A percentile compares a stretch with the other conserved stretches of the same genome.
phyloP scores from a whole-genome alignment of 2,329 filamentous ascomycete species.

The Coleophoma eucalyptorum region DNA sequence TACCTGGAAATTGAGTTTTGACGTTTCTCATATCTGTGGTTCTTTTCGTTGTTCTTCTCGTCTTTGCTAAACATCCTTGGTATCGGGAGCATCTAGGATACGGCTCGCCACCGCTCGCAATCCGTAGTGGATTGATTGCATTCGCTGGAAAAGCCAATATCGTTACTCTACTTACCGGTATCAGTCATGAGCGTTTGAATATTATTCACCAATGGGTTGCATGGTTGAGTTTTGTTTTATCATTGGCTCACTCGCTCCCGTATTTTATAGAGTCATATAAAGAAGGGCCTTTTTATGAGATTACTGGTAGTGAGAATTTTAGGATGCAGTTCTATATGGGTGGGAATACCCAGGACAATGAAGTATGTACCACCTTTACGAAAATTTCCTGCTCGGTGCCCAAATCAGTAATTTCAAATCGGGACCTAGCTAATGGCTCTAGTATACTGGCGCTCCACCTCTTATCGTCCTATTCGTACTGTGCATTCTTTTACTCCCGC shows the following conservation, averaged over 20 bases:
- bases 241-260: background rate
- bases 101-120: background rate
- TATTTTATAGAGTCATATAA: constrained; percentile 27
- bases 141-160: background rate
- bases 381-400: background rate
- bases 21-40: background rate
- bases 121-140: background rate
- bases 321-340: constrained; percentile 34
- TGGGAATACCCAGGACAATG: constrained; percentile 27
- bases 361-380: constrained; percentile 3
- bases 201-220: background rate
- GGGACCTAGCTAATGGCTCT: constrained; percentile 34
- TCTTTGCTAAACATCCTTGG: background rate
- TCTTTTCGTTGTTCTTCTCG: background rate
- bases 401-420: too few species aligned
- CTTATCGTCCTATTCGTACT: constrained; percentile 54
- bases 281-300: constrained; percentile 31
- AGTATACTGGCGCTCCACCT: constrained; percentile 56
- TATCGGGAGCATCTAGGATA: background rate
- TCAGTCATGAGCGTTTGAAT: background rate
- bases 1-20: background rate
- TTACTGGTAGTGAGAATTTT: constrained; percentile 40
- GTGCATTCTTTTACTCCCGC: constrained; percentile 57
- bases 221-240: background rate
- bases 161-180: background rate